phyloP scores from a whole-genome alignment of 345 rosid genomes.

The Corchorus capsularis region DNA sequence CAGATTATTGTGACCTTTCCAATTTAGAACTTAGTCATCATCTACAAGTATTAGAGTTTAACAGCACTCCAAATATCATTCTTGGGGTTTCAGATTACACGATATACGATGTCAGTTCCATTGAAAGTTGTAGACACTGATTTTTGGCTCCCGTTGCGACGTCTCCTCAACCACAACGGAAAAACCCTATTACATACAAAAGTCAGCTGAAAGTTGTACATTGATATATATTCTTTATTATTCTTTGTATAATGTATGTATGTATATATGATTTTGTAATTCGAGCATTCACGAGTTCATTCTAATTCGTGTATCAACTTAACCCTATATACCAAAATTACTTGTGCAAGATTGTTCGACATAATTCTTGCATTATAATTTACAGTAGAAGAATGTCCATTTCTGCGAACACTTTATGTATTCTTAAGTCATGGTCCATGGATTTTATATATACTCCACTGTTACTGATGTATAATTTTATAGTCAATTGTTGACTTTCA shows the following conservation, averaged over 20 bases:
- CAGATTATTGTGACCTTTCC: conserved; percentile 49
- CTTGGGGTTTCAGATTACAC: background rate
- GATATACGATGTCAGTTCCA: background rate
- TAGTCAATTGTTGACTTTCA: too few species aligned
- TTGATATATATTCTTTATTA: background rate
- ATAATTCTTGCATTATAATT: background rate
- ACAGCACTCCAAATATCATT: background rate
- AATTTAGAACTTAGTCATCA: background rate
- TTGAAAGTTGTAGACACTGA: background rate
- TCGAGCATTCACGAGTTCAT: background rate
- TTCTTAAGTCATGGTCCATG: too few species aligned
- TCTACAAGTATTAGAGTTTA: background rate
- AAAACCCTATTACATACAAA: too few species aligned
- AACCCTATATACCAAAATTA: background rate
- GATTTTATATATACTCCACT: too few species aligned
- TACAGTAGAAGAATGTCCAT: background rate
- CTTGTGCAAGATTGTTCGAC: background rate
- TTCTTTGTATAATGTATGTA: conserved; percentile 11
- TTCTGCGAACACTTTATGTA: too few species aligned
- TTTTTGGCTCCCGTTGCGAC: too few species aligned
- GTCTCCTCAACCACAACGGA: too few species aligned
- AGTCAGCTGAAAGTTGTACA: background rate
- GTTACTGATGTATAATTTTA: too few species aligned
- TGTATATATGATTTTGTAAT: conserved; percentile 11
- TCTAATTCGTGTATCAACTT: background rate